Base-by-base conservation (phyloP, 257 asterid genomes). In the Ophiorrhiza pumila region DNA sequence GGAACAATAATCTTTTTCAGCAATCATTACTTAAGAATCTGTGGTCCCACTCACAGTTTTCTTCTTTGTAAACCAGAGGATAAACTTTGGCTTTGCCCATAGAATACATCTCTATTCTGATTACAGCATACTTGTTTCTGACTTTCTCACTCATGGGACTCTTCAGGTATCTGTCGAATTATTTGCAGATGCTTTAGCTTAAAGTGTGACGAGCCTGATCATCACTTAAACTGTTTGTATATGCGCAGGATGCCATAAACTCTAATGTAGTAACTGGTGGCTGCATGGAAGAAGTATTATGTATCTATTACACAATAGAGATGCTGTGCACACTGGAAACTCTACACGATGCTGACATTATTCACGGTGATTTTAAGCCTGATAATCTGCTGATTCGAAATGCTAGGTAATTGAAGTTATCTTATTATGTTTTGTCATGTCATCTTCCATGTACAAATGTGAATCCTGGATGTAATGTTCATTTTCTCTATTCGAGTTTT, bases 331-430 rank as follows among this genome's bases (percentile, higher is more conserved):
- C 89, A 72, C 85, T 95, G 75, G 98, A 95, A 83, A 87, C 86
- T 55, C 79, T 90, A 74, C 92, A 87, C 76, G 85, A 69, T 83
- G 88, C 91, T 77, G 80, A 76, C 52, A 84, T 95, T 64, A 87
- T 95, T 78, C 99, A 95, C 69, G 99, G 98, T 7, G 99, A 95
- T 80, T 92, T 95, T 79, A 92, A 95, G 74, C 99, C 99, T 56
- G 99, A 95, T 83, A 95, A 95, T 85, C 82, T 95, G 79, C 89
- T 95, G 74, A 85, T 91, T 69, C 95, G 97, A 22, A 86, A 95
- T 89, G 81, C 98, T 72, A 92, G 99, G 99, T 95, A 88, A 76
- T 58, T 69, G 56, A 43, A 49, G 66, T 46, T 49, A 14, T 63
- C 14, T 37, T 41, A 4, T 43, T 27, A 37, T 2, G 25, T 47